phyloP scores from a whole-genome alignment of 306 rosid species.

The Arachis hypogaea region DNA sequence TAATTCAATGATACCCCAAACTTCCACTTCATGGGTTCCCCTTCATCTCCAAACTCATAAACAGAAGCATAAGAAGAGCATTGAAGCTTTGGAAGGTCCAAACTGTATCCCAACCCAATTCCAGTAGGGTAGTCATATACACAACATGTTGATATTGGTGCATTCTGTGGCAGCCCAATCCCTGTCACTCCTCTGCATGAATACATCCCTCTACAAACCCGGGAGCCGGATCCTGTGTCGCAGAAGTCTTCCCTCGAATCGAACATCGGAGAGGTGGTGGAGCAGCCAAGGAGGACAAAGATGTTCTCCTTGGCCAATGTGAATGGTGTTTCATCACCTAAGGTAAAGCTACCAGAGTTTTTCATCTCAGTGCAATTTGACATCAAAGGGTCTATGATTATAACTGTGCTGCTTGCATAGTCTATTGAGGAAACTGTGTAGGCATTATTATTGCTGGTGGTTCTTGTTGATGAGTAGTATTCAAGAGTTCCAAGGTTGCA shows the following conservation, averaged over 20 bases:
- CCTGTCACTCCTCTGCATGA: slow-evolving; percentile 59
- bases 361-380: slow-evolving; percentile 61
- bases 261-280: slow-evolving; percentile 59
- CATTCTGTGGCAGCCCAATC: slow-evolving; percentile 49
- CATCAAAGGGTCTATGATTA: slow-evolving; percentile 53
- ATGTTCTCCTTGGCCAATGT: slow-evolving; percentile 46
- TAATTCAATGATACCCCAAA: slow-evolving; percentile 54
- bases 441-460: slow-evolving; percentile 31
- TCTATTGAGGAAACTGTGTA: slow-evolving; percentile 59
- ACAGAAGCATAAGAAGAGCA: slow-evolving; percentile 57
- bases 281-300: slow-evolving; percentile 60
- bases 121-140: slow-evolving; percentile 52
- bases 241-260: slow-evolving; percentile 52
- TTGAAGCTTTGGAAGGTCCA: slow-evolving; percentile 62
- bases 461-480: slow-evolving; percentile 30
- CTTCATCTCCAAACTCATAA: slow-evolving; percentile 60
- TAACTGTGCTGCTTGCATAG: slow-evolving; percentile 47
- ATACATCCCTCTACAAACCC: slow-evolving; percentile 57
- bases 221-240: slow-evolving; percentile 53
- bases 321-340: slow-evolving; percentile 52
- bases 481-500: slow-evolving; percentile 49
- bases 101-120: slow-evolving; percentile 45
- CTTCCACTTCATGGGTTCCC: slow-evolving; percentile 60
- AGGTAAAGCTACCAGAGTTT: slow-evolving; percentile 55
- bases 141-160: slow-evolving; percentile 55